Evolutionary conservation across 2,329 filamentous ascomycete genomes (phyloP).

Genomic region (Pseudogymnoascus sp.): DNA sequence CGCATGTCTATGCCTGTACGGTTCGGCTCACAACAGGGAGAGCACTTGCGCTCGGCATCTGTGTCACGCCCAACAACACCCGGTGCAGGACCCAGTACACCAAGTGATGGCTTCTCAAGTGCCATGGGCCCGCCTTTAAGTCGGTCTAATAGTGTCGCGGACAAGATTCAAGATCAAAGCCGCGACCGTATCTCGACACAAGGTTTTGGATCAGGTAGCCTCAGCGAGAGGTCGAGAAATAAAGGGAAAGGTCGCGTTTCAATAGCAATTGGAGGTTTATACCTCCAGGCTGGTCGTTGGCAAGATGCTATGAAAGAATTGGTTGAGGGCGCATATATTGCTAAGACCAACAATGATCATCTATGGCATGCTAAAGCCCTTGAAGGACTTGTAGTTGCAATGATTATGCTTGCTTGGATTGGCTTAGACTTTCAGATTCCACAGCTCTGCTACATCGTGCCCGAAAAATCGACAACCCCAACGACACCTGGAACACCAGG

Average conservation of each 20-base stretch:
- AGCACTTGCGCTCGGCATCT: constrained; percentile 35
- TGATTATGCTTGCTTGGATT: constrained; percentile 79
- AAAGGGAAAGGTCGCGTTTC: constrained; percentile 74
- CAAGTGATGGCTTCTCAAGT: constrained; percentile 22
- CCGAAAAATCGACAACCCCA: constrained; percentile 28
- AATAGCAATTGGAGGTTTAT: constrained; percentile 77
- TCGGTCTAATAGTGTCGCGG: constrained; percentile 6
- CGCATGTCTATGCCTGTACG: constrained; percentile 78
- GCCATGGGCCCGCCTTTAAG: background rate
- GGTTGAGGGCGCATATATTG: constrained; percentile 69
- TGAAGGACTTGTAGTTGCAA: constrained; percentile 76
- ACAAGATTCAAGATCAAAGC: constrained; percentile 23
- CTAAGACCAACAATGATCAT: constrained; percentile 78
- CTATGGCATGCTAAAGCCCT: constrained; percentile 97
- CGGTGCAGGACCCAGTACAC: constrained; percentile 34
- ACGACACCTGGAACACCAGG: constrained; percentile 19
- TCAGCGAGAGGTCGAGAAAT: constrained; percentile 70
- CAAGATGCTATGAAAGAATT: constrained; percentile 79
- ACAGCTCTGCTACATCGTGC: constrained; percentile 39
- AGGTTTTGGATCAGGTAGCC: constrained; percentile 65
- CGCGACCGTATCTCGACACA: constrained; percentile 55
- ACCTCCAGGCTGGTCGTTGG: constrained; percentile 86
- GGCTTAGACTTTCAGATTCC: constrained; percentile 78
- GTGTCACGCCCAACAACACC: constrained; percentile 26
- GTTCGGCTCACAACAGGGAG: constrained; percentile 34